Evolutionary conservation across 2,329 filamentous ascomycete species (phyloP), one percentile per base, ranked within the genome.

Genomic region (Parascedosporium putredinis): DNA sequence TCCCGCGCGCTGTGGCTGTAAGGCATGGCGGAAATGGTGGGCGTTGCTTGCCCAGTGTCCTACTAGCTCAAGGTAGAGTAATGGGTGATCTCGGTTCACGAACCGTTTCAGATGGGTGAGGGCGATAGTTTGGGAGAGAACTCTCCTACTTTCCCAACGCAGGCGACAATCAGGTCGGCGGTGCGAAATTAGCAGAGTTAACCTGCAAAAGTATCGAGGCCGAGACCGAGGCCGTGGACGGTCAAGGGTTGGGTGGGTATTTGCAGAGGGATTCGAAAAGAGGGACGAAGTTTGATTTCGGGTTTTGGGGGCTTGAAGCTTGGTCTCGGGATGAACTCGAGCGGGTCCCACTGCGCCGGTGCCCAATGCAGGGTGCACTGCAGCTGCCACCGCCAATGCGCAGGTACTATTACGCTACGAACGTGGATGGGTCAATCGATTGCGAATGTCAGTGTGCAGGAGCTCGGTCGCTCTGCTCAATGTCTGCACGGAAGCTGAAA

Each of bases 1-100:
- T 63, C 65, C 66, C 77, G 74, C 62, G 72, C 71, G 56, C 64
- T 62, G 47, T 61, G 58, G 54, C 61, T 68, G 54, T 69, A 69
- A 20, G 68, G 64, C 67, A 70, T 71, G 50, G 54, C 57, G 48
- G 52, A 36, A 49, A 18, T 48, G 27, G 23, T 10, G 38, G 38
- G 38, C 12, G 38, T 10, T 20, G n/a, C 38, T 20, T n/a, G n/a
- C n/a, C n/a, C n/a, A n/a, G n/a, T n/a, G n/a, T n/a, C n/a, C n/a
- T n/a, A n/a, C n/a, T n/a, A n/a, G n/a, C n/a, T n/a, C n/a, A n/a
- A n/a, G n/a, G n/a, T n/a, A n/a, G n/a, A n/a, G n/a, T n/a, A n/a
- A n/a, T n/a, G n/a, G n/a, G n/a, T n/a, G n/a, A 42, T 20, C 38
- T 24, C 23, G 18, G 18, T 42, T 23, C 16, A 24, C 16, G 20